Evolutionary conservation across 768 basidiomycete species (phyloP), one percentile per base, ranked within the genome.

Genomic region (Psilocybe tampanensis): DNA sequence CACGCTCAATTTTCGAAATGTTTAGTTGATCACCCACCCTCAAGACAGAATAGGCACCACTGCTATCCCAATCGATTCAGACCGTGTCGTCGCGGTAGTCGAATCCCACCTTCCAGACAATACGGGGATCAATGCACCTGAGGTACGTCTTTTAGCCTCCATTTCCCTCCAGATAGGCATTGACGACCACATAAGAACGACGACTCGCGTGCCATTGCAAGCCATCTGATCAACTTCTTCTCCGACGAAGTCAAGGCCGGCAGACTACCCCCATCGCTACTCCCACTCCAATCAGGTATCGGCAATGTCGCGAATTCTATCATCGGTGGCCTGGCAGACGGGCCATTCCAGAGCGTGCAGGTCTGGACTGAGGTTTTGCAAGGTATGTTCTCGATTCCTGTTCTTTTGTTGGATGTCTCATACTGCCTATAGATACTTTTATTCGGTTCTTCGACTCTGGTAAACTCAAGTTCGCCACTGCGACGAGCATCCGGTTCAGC

Each of bases 331-430:
- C 68, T 80, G 0, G 79, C 79, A 0, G 77, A 76, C 0, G 80
- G 80, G 1, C 79, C 80, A 0, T 81, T 80, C 44, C 74, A 81
- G 32, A 70, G 76, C 47, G 79, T 81, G 8, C 76, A 77, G 62
- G 80, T 80, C 13, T 81, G 78, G 78, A 81, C 78, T 7, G 80
- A 80, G 64, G 80, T 80, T 1, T 60, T 81, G 22, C 79, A 79
- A 59, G 78, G 79, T 65, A 76, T 74, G 5, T 29, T 29, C 29
- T 29, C 23, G 1, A 32, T 33, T 34, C 2, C 12, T 13, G n/a
- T 15, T 50, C 18, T 2, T 44, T 48, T 2, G 15, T 39, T 39
- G 6, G 36, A 15, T 39, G 4, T 15, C n/a, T 6, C 8, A 17
- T 32, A n/a, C n/a, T 19, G 47, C 18, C n/a, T 21, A n/a, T n/a